Conservation (phyloP, 306 rosid genomes). For the Cicer pinnatifidum region DNA sequence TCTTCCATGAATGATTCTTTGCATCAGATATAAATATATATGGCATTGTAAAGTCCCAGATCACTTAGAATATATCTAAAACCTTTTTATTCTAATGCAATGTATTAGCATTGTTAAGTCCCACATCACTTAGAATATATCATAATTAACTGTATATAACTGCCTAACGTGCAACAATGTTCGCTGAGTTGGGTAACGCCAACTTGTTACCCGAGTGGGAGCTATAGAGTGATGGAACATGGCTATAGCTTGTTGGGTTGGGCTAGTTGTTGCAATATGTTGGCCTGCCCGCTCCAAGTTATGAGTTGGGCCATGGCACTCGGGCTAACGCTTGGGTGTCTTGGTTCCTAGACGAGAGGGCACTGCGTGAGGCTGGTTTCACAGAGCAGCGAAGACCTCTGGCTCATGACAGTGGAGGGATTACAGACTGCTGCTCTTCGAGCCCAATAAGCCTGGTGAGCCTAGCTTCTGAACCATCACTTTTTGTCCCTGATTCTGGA, state of each 20-base stretch:
- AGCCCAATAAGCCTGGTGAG: neutral
- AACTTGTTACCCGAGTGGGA: neutral
- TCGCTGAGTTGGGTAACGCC: neutral
- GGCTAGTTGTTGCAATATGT: neutral
- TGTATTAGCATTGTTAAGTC: neutral
- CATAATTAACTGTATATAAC: neutral
- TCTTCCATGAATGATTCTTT: no score
- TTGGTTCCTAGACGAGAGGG: neutral
- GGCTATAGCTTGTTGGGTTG: neutral
- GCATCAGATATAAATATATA: no score
- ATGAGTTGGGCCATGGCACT: neutral
- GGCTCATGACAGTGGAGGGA: constrained; percentile 11
- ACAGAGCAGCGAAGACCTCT: neutral
- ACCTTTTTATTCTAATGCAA: no score
- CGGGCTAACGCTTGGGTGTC: neutral
- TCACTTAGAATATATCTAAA: no score
- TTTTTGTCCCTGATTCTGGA: neutral
- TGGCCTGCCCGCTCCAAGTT: constrained; percentile 7
- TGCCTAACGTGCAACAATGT: fast-evolving
- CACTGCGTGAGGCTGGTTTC: constrained; percentile 2
- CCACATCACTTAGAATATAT: neutral
- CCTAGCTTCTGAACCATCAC: neutral
- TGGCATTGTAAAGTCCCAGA: no score
- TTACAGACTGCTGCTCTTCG: neutral
- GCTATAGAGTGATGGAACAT: neutral